phyloP scores from a whole-genome alignment of 106 monocot genomes.

The Gastrodia elata region DNA sequence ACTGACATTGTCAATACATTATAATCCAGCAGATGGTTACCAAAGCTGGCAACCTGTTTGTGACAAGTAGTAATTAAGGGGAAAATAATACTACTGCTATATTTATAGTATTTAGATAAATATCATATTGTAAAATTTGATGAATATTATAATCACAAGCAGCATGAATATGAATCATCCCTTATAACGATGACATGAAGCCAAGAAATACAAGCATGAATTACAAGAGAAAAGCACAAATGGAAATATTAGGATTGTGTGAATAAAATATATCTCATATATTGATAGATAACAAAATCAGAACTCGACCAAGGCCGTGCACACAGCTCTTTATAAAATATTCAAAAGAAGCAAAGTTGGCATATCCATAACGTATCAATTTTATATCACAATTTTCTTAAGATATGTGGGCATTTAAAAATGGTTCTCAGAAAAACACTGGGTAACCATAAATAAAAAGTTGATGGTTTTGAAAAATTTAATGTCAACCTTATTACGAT shows the following conservation, averaged over 20 bases:
- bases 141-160: neutral
- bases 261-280: neutral
- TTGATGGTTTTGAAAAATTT: too few species aligned
- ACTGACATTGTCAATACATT: conserved; percentile 77
- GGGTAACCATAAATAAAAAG: too few species aligned
- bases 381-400: neutral
- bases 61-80: neutral
- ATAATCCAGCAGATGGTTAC: conserved; percentile 58
- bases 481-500: too few species aligned
- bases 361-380: neutral
- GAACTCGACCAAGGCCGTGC: neutral
- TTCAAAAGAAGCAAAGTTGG: neutral
- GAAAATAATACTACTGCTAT: neutral
- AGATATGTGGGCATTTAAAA: neutral
- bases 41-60: conserved; percentile 80
- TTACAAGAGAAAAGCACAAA: neutral
- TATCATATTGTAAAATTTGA: neutral
- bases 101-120: neutral
- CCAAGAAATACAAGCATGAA: neutral
- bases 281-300: neutral
- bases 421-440: neutral
- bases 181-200: neutral
- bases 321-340: neutral
- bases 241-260: neutral
- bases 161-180: neutral